Base-by-base conservation (phyloP, 345 rosid species). In the Gossypium thurberi region DNA sequence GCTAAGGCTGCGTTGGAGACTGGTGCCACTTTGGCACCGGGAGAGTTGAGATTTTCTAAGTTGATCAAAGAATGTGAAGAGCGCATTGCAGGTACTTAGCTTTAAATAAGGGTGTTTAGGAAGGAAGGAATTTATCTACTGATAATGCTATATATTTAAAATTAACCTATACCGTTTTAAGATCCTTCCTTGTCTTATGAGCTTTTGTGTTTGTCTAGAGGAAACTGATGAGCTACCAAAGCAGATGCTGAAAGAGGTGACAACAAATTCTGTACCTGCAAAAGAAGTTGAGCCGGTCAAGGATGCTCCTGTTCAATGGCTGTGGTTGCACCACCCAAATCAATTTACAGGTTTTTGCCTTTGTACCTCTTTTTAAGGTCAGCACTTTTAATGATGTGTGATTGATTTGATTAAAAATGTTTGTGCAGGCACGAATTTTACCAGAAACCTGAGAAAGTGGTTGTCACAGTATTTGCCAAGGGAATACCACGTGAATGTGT, bases 401-500 rank as follows among this genome's bases (percentile, higher is more conserved):
- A 3, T 62, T 72, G 63, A 75, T 56, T 40, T 63, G 17, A 33
- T 67, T 25, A 42, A 8, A 25, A 8, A 57, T 60, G 52, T 51
- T 21, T 74, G 33, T 73, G 69, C 87, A 95, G 99, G 77, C 98
- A 91, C 77, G 96, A 87, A 71, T 86, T 74, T 75, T 95, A 85
- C 83, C 99, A 95, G 83, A 95, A 85, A 85, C 91, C 93, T 37
- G 94, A 91, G 65, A 94, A 89, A 81, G 96, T 91, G 67, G 96
- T 95, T 60, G 85, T 95, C 56, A 91, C 93, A 23, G 73, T 92
- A 62, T 91, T 95, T 75, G 98, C 96, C 3, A 92, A 91, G 84
- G 91, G 97, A 74, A 68, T 95, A 75, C 91, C 83, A 2, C 82
- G 84, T 10, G 72, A 85, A 33, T 77, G 72, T 80, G 92, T 92